Conservation (phyloP, 345 rosid species). For the Salix purpurea region DNA sequence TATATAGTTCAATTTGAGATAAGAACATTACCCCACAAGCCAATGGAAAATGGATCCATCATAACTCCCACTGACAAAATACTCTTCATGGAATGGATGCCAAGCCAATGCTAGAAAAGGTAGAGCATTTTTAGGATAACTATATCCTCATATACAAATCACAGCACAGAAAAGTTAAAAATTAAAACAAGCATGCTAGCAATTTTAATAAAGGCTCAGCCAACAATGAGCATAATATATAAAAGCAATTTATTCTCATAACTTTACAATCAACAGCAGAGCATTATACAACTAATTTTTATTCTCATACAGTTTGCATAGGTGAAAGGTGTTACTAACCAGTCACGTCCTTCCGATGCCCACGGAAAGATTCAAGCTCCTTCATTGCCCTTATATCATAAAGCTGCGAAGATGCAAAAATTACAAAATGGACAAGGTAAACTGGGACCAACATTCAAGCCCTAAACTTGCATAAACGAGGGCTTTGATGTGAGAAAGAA, state of each 20-base stretch:
- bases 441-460: neutral
- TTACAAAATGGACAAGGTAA: neutral
- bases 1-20: neutral
- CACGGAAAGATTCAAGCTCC: conserved; percentile 98
- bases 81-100: conserved; percentile 99
- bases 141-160: neutral
- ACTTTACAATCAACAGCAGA: neutral
- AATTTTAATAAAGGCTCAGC: neutral
- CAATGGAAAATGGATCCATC: conserved; percentile 96
- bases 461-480: neutral
- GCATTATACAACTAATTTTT: neutral
- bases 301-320: neutral
- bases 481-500: conserved; percentile 9
- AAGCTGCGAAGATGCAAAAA: conserved; percentile 39
- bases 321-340: conserved; percentile 48
- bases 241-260: neutral
- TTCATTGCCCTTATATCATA: conserved; percentile 98
- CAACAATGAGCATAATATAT: neutral
- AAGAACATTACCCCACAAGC: conserved; percentile 71
- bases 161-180: neutral
- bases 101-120: conserved; percentile 73
- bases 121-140: conserved; percentile 1
- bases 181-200: neutral
- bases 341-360: conserved; percentile 89
- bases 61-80: conserved; percentile 92